Evolutionary conservation across 2,329 filamentous ascomycete genomes (phyloP), one percentile per base, ranked within the genome.

Genomic region (Sclerotiophoma versabilis): DNA sequence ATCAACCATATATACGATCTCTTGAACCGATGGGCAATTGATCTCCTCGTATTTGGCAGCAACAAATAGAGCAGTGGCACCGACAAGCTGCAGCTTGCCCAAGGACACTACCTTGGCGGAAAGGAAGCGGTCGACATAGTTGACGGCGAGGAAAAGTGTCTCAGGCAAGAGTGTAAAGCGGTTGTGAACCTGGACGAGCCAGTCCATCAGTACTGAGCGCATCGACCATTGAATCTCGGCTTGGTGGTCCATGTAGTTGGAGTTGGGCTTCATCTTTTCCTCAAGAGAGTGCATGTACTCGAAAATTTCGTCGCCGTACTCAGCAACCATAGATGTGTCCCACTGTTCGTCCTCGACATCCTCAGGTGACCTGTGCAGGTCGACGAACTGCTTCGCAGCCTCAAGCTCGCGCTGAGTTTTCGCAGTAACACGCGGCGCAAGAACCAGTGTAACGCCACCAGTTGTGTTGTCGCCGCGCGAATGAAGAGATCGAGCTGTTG

Each of bases 161-260:
- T 99, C 95, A 0, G 93, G 93, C 8, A 98, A 85, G 23, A 99
- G 84, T 29, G 84, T 86, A 79, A 99, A 99, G 29, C 95, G 91
- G 65, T 88, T 86, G 74, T 99, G 95, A 25, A 99, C 95, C 75
- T 99, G 93, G 39, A 98, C 90, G 36, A 99, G 83, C 95, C 95
- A 99, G 76, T 98, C 95, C 87, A 99, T 96, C 49, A 99, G 83
- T 19, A 98, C 92, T 5, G 92, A 89, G 39, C 95, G 91, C 95
- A 98, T 99, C 2, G 93, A 96, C 95, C 95, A 99, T 73, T 96
- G 91, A 52, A 99, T 96, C 76, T 98, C 93, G n/a, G 89, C 88
- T 75, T 99, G 95, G 63, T 90, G 87, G 59, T 96, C 92, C 93
- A 99, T 99, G 81, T 99, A 99, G 73, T 95, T 86, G 3, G 92